Percentiles rank a stretch among this genome's conserved stretches.
Evolutionary conservation across 306 rosid genomes (phyloP).

Genomic region (Sesbania bispinosa): DNA sequence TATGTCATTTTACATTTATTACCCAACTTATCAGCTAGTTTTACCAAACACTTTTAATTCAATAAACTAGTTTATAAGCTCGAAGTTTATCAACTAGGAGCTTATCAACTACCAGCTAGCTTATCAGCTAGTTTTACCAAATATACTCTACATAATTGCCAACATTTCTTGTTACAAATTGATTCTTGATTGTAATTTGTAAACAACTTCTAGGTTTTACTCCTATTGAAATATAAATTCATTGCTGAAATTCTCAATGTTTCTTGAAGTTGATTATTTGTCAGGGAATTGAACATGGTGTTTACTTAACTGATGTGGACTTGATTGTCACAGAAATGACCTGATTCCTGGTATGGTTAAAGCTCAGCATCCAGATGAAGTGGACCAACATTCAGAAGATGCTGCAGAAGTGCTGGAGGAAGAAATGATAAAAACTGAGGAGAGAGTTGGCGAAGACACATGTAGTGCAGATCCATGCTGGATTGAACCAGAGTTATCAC

Average conservation of each 20-base stretch:
- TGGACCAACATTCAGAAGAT: slow-evolving; percentile 31
- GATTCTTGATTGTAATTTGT: background rate
- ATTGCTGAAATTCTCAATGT: background rate
- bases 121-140: no score
- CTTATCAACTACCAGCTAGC: no score
- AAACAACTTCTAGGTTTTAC: background rate
- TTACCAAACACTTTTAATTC: no score
- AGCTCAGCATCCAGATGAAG: slow-evolving; percentile 21
- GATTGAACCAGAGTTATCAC: slow-evolving; percentile 54
- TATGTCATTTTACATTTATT: no score
- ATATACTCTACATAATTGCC: no score
- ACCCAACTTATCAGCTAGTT: no score
- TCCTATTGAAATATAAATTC: slow-evolving; percentile 1
- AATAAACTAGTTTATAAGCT: no score
- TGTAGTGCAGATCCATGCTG: slow-evolving; percentile 37
- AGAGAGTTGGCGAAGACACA: slow-evolving; percentile 22
- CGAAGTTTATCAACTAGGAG: no score
- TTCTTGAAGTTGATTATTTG: slow-evolving; percentile 4
- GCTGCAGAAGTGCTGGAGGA: slow-evolving; percentile 20
- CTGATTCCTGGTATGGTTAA: slow-evolving; percentile 23
- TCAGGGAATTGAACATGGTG: background rate
- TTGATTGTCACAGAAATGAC: slow-evolving; percentile 30
- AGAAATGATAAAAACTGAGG: slow-evolving; percentile 26
- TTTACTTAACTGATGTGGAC: slow-evolving; percentile 26
- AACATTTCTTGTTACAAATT: slow-evolving; percentile 8